These are phyloP conservation scores for Nitzschia putrida DNA, from an alignment of 108 stramenopile genomes.

Conservation along the genomic window DNA sequence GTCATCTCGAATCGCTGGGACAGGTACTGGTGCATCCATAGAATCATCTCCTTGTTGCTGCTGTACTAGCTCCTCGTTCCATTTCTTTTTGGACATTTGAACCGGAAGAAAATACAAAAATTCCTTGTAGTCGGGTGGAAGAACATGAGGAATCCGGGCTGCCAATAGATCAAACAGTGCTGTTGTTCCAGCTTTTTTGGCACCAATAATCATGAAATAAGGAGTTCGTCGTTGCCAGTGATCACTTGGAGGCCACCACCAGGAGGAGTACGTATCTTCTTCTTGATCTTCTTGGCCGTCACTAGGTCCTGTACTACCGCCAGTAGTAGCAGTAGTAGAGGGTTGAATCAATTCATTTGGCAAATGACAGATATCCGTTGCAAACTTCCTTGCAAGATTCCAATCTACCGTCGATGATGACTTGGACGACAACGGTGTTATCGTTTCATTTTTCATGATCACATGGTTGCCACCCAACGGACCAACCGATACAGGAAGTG, in stretches of 20 bases:
- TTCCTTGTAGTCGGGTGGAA: conserved; percentile 65
- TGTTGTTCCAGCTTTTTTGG: conserved; percentile 90
- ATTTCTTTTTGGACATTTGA: neutral
- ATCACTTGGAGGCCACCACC: neutral
- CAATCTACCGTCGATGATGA: too few relatives aligned
- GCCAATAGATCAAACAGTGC: conserved; percentile 74
- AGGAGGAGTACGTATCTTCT: neutral
- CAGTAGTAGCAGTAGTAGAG: too few relatives aligned
- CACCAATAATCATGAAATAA: conserved; percentile 70
- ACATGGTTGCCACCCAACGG: too few relatives aligned
- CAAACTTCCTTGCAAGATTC: too few relatives aligned
- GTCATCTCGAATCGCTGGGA: neutral
- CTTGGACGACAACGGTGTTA: too few relatives aligned
- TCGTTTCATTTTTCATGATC: too few relatives aligned
- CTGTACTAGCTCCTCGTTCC: neutral
- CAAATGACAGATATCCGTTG: too few relatives aligned
- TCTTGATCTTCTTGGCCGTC: too few relatives aligned
- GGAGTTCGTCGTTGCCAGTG: conserved; percentile 36
- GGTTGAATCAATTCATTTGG: too few relatives aligned
- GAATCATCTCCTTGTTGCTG: neutral
- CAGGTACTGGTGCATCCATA: too few relatives aligned
- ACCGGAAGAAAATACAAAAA: conserved; percentile 53
- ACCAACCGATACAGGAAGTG: too few relatives aligned
- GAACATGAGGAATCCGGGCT: conserved; percentile 73
- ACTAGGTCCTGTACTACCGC: too few relatives aligned